phyloP scores from a whole-genome alignment of 805 yeast species.

The Candida insectorum region DNA sequence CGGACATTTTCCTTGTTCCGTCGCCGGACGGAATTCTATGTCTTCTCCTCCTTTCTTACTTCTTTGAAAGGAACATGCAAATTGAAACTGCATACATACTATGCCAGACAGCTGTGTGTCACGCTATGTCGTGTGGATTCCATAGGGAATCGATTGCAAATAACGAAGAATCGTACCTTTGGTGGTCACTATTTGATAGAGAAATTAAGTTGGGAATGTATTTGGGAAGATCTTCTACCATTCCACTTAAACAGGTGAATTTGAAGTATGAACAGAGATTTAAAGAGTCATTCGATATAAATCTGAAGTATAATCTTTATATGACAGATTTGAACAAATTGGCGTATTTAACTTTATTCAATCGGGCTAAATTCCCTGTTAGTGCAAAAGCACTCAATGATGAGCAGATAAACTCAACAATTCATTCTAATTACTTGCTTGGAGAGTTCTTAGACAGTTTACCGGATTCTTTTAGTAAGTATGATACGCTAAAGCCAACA shows the following conservation, averaged over 20 bases:
- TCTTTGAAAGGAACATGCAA: slow-evolving; percentile 11
- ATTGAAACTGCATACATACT: slow-evolving; percentile 9
- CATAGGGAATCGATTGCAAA: slow-evolving; percentile 9
- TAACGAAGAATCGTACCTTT: slow-evolving; percentile 6
- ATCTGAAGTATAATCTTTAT: slow-evolving; percentile 2
- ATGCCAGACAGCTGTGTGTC: slow-evolving; percentile 9
- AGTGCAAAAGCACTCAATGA: slow-evolving; percentile 2
- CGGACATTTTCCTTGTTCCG: slow-evolving; percentile 9
- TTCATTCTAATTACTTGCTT: slow-evolving; percentile 1
- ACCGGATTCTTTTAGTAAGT: neutral
- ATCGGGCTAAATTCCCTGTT: slow-evolving; percentile 6
- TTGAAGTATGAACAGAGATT: slow-evolving; percentile 6
- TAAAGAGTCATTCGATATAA: neutral
- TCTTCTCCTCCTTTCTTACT: slow-evolving; percentile 5
- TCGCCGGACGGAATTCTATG: slow-evolving; percentile 8
- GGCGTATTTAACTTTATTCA: slow-evolving; percentile 4
- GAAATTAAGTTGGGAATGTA: slow-evolving; percentile 7
- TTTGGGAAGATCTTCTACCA: slow-evolving; percentile 9
- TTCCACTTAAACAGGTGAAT: slow-evolving; percentile 6
- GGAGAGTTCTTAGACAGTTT: neutral
- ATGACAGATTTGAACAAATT: slow-evolving; percentile 8
- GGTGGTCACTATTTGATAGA: slow-evolving; percentile 10
- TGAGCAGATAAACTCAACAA: slow-evolving; percentile 3
- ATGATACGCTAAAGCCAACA: neutral
- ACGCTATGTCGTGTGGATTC: slow-evolving; percentile 10